Evolutionary conservation across 1,284 basidiomycete species (phyloP).

Genomic region (Pterulicium gracile): DNA sequence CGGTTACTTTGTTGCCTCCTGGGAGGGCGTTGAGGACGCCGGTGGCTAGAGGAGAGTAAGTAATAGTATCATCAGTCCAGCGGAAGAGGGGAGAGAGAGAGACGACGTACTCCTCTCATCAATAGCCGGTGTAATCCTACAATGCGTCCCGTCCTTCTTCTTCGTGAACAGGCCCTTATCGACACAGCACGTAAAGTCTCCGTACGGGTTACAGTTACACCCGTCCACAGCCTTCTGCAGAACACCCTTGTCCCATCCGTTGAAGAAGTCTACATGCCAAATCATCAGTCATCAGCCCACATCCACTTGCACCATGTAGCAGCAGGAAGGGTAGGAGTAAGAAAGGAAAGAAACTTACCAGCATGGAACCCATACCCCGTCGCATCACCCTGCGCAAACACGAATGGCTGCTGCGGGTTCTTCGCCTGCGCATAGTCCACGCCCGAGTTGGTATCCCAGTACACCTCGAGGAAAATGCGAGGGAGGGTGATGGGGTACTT

Average conservation of each 20-base stretch:
- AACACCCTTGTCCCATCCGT: constrained; percentile 36
- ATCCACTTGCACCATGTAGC: neutral
- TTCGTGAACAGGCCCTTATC: constrained; percentile 25
- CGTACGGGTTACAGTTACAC: constrained; percentile 32
- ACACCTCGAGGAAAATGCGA: constrained; percentile 35
- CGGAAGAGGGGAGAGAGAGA: constrained; percentile 5
- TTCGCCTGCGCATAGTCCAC: constrained; percentile 23
- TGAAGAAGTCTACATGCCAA: constrained; percentile 28
- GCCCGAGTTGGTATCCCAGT: constrained; percentile 26
- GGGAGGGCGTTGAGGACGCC: constrained; percentile 27
- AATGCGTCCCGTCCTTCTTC: constrained; percentile 18
- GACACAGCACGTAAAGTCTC: constrained; percentile 28
- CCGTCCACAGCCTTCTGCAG: constrained; percentile 33
- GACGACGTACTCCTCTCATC: constrained; percentile 17
- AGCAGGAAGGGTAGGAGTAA: too few species aligned
- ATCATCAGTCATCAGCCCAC: neutral
- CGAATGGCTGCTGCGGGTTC: constrained; percentile 32
- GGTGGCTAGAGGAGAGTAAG: constrained; percentile 15
- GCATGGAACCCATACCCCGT: constrained; percentile 43
- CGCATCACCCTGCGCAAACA: constrained; percentile 32
- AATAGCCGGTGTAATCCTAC: constrained; percentile 25
- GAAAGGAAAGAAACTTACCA: constrained; percentile 16
- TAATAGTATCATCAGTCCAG: neutral
- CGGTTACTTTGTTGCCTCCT: constrained; percentile 31
- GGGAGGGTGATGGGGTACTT: constrained; percentile 29